Evolutionary conservation across 2,329 filamentous ascomycete species (phyloP).

Genomic region (Coniella vitis): DNA sequence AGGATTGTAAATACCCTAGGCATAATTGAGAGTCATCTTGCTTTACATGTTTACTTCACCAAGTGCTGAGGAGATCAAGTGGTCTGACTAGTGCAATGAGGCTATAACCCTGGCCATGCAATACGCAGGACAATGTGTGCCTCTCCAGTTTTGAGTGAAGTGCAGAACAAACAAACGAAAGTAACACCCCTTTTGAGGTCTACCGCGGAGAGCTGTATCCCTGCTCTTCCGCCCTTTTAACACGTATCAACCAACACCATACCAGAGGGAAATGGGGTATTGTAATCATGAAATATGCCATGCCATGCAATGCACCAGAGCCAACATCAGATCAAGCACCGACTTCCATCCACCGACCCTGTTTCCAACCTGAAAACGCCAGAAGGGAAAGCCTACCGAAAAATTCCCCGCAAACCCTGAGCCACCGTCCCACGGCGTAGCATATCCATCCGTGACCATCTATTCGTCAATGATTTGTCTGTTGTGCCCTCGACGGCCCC

Average conservation of each 20-base stretch:
- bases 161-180: constrained; percentile 3
- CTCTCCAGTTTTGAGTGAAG: too few species aligned
- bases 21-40: too few species aligned
- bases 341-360: not conserved
- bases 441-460: constrained; percentile 31
- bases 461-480: constrained; percentile 21
- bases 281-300: constrained; percentile 11
- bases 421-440: constrained; percentile 32
- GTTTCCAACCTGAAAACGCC: not conserved
- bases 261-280: constrained; percentile 13
- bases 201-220: not conserved
- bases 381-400: constrained; percentile 28
- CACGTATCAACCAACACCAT: not conserved
- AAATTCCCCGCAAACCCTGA: constrained; percentile 37
- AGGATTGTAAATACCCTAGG: too few species aligned
- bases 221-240: not conserved
- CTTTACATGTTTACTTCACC: too few species aligned
- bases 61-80: too few species aligned
- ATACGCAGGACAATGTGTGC: too few species aligned
- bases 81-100: too few species aligned
- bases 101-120: too few species aligned
- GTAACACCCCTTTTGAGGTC: not conserved
- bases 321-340: not conserved
- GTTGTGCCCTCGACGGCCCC: constrained; percentile 13
- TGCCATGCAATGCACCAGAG: not conserved